Evolutionary conservation across 768 basidiomycete species (phyloP).

Genomic region (Mycena latifolia): DNA sequence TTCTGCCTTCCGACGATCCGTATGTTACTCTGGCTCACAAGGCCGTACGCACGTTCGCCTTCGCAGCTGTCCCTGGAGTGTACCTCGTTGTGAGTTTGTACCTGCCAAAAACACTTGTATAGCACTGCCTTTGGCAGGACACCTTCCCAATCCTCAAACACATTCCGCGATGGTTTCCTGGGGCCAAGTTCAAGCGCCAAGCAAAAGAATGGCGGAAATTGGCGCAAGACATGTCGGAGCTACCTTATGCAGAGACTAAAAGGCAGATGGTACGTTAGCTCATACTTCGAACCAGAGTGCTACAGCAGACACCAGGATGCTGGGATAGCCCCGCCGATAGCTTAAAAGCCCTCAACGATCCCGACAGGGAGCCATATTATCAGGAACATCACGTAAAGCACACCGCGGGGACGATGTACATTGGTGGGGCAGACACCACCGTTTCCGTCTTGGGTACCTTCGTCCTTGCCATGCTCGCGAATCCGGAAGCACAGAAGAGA

Average conservation of each 20-base stretch:
- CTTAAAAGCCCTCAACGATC: background rate
- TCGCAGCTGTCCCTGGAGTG: background rate
- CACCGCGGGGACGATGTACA: background rate
- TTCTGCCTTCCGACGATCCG: background rate
- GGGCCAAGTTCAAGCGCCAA: background rate
- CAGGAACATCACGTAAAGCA: background rate
- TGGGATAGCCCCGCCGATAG: background rate
- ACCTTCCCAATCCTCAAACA: background rate
- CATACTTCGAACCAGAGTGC: background rate
- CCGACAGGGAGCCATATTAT: background rate
- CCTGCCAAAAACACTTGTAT: background rate
- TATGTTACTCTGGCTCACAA: background rate
- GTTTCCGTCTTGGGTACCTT: background rate
- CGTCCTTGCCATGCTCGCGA: background rate
- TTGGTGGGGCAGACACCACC: background rate
- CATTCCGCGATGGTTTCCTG: background rate
- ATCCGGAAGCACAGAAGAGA: background rate
- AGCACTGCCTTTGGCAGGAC: background rate
- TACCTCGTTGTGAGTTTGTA: background rate
- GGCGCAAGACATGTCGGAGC: background rate
- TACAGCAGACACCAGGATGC: background rate
- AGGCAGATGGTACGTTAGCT: slow-evolving; percentile 34
- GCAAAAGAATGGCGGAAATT: background rate
- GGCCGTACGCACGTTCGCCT: background rate
- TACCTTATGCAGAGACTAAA: background rate